phyloP scores from a whole-genome alignment of 2,329 filamentous ascomycete species.

The Sporothrix brunneoviolacea region DNA sequence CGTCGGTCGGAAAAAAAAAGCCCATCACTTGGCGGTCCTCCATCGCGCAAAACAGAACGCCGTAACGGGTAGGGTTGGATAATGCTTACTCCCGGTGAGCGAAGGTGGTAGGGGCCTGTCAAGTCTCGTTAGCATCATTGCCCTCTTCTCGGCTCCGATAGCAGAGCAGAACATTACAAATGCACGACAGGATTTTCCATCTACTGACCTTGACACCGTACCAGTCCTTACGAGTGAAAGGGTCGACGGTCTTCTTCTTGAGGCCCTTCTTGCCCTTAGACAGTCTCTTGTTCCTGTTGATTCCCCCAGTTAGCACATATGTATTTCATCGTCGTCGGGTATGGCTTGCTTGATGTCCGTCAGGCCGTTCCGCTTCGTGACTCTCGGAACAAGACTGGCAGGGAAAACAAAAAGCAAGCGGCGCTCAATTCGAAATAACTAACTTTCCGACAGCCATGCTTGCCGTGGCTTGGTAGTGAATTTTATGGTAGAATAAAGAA shows the following conservation, averaged over 20 bases:
- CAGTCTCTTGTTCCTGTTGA: slow-evolving; percentile 93
- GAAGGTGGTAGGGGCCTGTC: slow-evolving; percentile 87
- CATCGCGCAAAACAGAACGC: background rate
- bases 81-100: slow-evolving; percentile 83
- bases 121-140: background rate
- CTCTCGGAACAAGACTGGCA: too few species aligned
- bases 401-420: too few species aligned
- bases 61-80: background rate
- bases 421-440: slow-evolving; percentile 21
- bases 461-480: slow-evolving; percentile 35
- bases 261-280: slow-evolving; percentile 99
- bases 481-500: slow-evolving; percentile 4
- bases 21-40: background rate
- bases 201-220: slow-evolving; percentile 82
- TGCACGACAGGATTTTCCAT: too few species aligned
- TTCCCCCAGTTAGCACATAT: background rate
- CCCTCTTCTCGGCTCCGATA: background rate
- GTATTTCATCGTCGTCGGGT: background rate
- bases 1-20: too few species aligned
- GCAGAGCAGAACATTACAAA: too few species aligned
- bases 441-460: slow-evolving; percentile 57
- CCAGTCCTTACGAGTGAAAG: slow-evolving; percentile 99
- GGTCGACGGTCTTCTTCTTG: slow-evolving; percentile 98
- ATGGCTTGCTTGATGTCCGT: too few species aligned
- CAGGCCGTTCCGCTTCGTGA: background rate